These are phyloP conservation scores for Cutaneotrichosporon cavernicola DNA, from an alignment of 1,284 basidiomycete species.

Conservation along the genomic window DNA sequence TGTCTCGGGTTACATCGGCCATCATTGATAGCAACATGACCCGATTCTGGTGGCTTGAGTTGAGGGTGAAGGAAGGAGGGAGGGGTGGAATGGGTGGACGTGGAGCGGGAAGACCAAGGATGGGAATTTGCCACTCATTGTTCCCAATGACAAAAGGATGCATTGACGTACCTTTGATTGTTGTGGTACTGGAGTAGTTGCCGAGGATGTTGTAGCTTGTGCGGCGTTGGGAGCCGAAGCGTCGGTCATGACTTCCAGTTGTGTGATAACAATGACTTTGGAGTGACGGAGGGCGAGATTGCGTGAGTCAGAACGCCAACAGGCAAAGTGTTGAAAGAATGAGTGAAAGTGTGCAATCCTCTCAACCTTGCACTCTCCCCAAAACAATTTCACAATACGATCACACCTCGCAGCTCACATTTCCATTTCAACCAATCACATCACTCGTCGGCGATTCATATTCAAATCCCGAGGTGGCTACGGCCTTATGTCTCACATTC, in stretches of 20 bases:
- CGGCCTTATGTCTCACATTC: not conserved
- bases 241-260: not conserved
- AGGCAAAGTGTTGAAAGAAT: too few relatives aligned
- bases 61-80: too few relatives aligned
- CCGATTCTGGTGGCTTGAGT: not conserved
- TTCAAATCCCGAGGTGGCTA: conserved; percentile 11
- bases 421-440: conserved; percentile 3
- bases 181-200: not conserved
- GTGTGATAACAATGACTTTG: not conserved
- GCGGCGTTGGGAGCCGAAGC: conserved; percentile 6
- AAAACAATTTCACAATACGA: not conserved
- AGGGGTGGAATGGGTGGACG: not conserved
- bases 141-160: not conserved
- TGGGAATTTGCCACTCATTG: not conserved
- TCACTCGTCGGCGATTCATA: not conserved
- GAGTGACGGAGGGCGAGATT: not conserved
- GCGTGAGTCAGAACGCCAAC: too few relatives aligned
- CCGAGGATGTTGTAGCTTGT: not conserved
- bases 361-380: not conserved
- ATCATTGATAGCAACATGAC: not conserved
- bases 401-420: not conserved
- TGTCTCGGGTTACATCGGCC: not conserved
- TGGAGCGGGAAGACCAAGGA: not conserved
- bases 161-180: conserved; percentile 7
- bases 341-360: not conserved